A percentile compares a stretch with the other conserved stretches of the same genome.
Conservation (phyloP, 352 stramenopile genomes). For the Phytophthora foliorum region DNA sequence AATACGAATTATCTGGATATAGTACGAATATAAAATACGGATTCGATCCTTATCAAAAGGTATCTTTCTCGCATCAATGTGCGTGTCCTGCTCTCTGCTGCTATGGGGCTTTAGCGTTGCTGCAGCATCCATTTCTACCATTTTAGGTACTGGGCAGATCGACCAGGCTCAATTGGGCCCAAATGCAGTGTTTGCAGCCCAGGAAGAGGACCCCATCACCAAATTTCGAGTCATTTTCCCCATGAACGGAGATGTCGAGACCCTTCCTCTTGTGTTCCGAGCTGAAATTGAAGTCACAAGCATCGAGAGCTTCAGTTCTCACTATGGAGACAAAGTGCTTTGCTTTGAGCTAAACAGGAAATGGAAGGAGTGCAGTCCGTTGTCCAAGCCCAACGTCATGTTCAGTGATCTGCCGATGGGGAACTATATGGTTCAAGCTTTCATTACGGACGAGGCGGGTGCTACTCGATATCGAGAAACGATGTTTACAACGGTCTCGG, state of each 20-base stretch:
- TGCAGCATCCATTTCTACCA: not conserved
- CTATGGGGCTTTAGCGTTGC: slow-evolving; percentile 11
- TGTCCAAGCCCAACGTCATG: slow-evolving; percentile 6
- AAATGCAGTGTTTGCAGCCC: not conserved
- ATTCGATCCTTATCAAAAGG: not conserved
- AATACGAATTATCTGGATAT: too few species aligned
- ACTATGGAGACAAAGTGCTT: slow-evolving; percentile 16
- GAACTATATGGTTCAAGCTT: slow-evolving; percentile 21
- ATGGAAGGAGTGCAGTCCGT: slow-evolving; percentile 16
- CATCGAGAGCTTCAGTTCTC: not conserved
- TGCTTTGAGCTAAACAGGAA: slow-evolving; percentile 31
- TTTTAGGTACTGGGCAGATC: not conserved
- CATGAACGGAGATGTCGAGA: slow-evolving; percentile 11
- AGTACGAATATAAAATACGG: not conserved
- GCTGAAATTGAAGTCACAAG: slow-evolving; percentile 8
- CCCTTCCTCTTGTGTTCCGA: slow-evolving; percentile 12
- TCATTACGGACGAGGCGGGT: slow-evolving; percentile 20
- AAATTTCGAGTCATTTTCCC: slow-evolving; percentile 13
- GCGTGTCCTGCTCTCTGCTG: not conserved
- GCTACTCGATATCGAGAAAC: slow-evolving; percentile 19
- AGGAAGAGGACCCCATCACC: slow-evolving; percentile 10
- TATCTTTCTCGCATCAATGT: not conserved
- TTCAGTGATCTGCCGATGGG: slow-evolving; percentile 16
- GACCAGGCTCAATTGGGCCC: not conserved
- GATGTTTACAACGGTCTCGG: not conserved